Conservation (phyloP, 2,329 filamentous ascomycete species). For the Tolypocladium amazonense region DNA sequence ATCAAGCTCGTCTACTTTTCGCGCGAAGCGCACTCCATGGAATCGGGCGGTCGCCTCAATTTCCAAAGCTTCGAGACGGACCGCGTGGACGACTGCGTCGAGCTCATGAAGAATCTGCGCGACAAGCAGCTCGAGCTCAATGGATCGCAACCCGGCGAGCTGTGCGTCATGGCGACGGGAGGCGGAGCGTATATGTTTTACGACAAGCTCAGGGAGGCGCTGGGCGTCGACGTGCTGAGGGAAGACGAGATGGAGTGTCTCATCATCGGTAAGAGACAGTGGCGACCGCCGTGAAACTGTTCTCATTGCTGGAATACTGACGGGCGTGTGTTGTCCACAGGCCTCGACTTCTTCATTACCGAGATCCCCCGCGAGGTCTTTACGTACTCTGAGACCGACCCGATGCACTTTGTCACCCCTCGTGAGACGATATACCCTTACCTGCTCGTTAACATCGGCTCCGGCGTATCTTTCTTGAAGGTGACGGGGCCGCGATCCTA, state of each 20-base stretch:
- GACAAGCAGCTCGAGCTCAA: conserved; percentile 69
- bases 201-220: conserved; percentile 71
- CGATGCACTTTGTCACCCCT: conserved; percentile 79
- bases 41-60: conserved; percentile 81
- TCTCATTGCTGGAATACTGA: background rate
- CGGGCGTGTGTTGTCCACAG: conserved; percentile 27
- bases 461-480: conserved; percentile 93
- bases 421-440: conserved; percentile 86
- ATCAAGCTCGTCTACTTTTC: conserved; percentile 98
- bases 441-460: conserved; percentile 95
- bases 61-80: conserved; percentile 97
- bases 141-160: conserved; percentile 57
- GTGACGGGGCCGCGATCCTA: conserved; percentile 82
- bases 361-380: conserved; percentile 97
- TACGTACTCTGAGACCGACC: conserved; percentile 82
- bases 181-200: conserved; percentile 97
- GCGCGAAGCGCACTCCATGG: conserved; percentile 67
- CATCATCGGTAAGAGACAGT: conserved; percentile 60
- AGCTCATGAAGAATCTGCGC: conserved; percentile 81
- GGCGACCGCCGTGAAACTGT: background rate
- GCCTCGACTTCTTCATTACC: conserved; percentile 96
- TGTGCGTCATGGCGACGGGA: conserved; percentile 92
- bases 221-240: conserved; percentile 78
- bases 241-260: conserved; percentile 99
- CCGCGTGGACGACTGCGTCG: conserved; percentile 83